phyloP scores from a whole-genome alignment of 768 basidiomycete genomes.

The Leccinellum luteum region DNA sequence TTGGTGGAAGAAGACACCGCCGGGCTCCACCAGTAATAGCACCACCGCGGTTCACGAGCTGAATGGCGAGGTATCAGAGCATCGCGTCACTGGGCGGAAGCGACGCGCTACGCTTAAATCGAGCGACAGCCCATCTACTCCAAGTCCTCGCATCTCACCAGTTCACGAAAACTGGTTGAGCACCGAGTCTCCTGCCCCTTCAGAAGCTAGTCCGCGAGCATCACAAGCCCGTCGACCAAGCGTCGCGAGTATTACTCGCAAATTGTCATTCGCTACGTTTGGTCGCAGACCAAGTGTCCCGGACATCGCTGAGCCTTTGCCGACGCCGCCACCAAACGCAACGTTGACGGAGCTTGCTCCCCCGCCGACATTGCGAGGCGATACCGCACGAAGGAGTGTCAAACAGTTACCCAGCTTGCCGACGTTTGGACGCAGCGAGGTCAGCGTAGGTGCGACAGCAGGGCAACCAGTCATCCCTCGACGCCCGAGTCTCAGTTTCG shows the following conservation, averaged over 20 bases:
- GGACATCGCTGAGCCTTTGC: slow-evolving; percentile 21
- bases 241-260: slow-evolving; percentile 32
- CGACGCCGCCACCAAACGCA: slow-evolving; percentile 16
- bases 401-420: slow-evolving; percentile 28
- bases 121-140: slow-evolving; percentile 16
- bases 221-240: slow-evolving; percentile 22
- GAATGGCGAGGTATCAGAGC: slow-evolving; percentile 2
- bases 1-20: slow-evolving; percentile 30
- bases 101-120: slow-evolving; percentile 4
- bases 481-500: slow-evolving; percentile 15
- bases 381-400: slow-evolving; percentile 7
- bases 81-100: slow-evolving; percentile 2
- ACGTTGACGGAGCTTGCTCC: slow-evolving; percentile 18
- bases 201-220: slow-evolving; percentile 8
- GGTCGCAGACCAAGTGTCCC: slow-evolving; percentile 23
- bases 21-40: slow-evolving; percentile 11
- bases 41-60: slow-evolving; percentile 10
- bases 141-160: slow-evolving; percentile 19
- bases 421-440: slow-evolving; percentile 11
- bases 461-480: slow-evolving; percentile 6
- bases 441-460: not conserved
- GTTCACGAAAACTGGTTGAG: slow-evolving; percentile 22
- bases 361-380: slow-evolving; percentile 9
- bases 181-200: slow-evolving; percentile 14
- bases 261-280: slow-evolving; percentile 30